Evolutionary conservation across 1,284 basidiomycete genomes (phyloP).

Genomic region (Ganoderma multipileum): DNA sequence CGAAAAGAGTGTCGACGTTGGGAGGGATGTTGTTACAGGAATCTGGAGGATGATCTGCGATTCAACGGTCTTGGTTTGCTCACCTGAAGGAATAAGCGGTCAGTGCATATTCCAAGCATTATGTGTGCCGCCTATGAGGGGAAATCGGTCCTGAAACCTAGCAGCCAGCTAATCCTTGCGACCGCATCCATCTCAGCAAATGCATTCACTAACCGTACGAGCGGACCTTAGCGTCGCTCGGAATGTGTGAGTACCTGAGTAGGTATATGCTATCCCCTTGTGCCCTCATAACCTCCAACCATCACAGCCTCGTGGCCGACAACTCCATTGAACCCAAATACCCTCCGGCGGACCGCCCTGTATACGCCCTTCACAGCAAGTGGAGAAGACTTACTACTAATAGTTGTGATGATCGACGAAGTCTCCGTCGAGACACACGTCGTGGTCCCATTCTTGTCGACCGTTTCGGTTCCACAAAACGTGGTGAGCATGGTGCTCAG

Average conservation of each 20-base stretch:
- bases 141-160: neutral
- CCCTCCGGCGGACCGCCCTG: neutral
- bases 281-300: neutral
- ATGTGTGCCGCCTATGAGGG: neutral
- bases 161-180: neutral
- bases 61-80: conserved; percentile 29
- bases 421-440: conserved; percentile 17
- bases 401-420: conserved; percentile 22
- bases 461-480: conserved; percentile 25
- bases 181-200: neutral
- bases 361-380: neutral
- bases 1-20: conserved; percentile 36
- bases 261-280: neutral
- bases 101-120: neutral
- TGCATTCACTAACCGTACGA: neutral
- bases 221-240: neutral
- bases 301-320: neutral
- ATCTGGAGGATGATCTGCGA: conserved; percentile 30
- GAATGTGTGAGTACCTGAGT: neutral
- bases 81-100: conserved; percentile 20
- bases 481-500: conserved; percentile 28
- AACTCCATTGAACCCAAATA: neutral
- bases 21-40: conserved; percentile 24
- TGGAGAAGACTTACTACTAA: conserved; percentile 26
- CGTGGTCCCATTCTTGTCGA: conserved; percentile 17